phyloP scores from a whole-genome alignment of 768 basidiomycete species.

The Lactarius quietus region DNA sequence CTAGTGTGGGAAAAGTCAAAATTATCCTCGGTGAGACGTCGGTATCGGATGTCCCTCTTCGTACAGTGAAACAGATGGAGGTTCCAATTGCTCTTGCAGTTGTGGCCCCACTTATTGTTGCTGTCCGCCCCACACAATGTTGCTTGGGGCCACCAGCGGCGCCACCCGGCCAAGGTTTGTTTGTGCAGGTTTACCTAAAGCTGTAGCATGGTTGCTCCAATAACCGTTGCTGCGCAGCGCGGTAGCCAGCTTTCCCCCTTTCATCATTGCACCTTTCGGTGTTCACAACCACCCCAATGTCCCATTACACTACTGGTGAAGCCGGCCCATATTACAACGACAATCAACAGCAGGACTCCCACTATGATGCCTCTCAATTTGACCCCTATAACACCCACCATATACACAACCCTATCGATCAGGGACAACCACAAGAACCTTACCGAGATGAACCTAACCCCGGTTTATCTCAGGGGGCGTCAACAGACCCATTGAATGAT shows the following conservation, averaged over 20 bases:
- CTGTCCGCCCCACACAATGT: not conserved
- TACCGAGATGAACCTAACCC: conserved; percentile 31
- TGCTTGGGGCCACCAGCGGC: too few relatives aligned
- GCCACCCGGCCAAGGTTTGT: not conserved
- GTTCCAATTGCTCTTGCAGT: not conserved
- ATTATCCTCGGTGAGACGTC: not conserved
- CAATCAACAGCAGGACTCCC: conserved; percentile 8
- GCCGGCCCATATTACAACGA: not conserved
- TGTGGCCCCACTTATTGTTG: not conserved
- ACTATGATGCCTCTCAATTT: conserved; percentile 36
- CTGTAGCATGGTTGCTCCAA: conserved; percentile 12
- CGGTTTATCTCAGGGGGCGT: conserved; percentile 1
- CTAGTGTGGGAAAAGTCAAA: not conserved
- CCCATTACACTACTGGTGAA: not conserved
- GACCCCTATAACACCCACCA: conserved; percentile 42
- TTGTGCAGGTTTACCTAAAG: conserved; percentile 13
- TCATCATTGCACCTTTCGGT: not conserved
- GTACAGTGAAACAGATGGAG: not conserved
- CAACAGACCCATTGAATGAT: not conserved
- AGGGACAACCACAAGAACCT: conserved; percentile 36
- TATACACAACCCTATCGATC: conserved; percentile 53
- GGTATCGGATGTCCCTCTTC: not conserved
- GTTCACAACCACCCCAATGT: not conserved
- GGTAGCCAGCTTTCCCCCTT: not conserved
- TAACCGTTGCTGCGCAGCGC: conserved; percentile 6